These are phyloP conservation scores for Penicillium arizonense DNA, from an alignment of 495 filamentous ascomycete genomes.

Conservation along the genomic window DNA sequence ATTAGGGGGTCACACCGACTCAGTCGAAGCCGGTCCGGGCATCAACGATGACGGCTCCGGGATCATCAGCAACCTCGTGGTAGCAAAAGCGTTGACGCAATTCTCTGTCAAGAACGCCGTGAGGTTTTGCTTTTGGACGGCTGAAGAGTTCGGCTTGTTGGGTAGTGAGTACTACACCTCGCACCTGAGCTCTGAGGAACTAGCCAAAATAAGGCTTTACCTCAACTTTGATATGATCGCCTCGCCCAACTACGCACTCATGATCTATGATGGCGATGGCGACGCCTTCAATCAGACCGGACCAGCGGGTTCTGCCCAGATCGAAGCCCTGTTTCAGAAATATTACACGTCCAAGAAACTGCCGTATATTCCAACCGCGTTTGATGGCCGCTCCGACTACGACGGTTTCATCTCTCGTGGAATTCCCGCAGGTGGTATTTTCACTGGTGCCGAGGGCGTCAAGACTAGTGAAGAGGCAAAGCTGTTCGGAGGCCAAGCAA, in stretches of 20 bases:
- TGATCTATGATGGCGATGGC: constrained; percentile 73
- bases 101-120: constrained; percentile 65
- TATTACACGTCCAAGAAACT: constrained; percentile 51
- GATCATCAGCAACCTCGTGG: constrained; percentile 59
- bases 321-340: constrained; percentile 61
- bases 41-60: constrained; percentile 73
- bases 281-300: constrained; percentile 58
- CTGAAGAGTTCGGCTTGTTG: constrained; percentile 64
- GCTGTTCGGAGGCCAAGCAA: constrained; percentile 60
- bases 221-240: constrained; percentile 83
- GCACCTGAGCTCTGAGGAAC: constrained; percentile 42
- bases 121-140: constrained; percentile 69
- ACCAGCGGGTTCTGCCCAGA: constrained; percentile 60
- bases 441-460: constrained; percentile 65
- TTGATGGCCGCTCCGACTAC: constrained; percentile 68
- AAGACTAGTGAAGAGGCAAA: constrained; percentile 60
- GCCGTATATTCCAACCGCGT: constrained; percentile 49
- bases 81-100: constrained; percentile 57
- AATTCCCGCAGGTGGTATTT: constrained; percentile 64
- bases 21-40: constrained; percentile 59
- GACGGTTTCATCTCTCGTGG: constrained; percentile 62
- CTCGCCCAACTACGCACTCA: constrained; percentile 65
- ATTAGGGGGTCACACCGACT: constrained; percentile 68
- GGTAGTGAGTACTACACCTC: constrained; percentile 62
- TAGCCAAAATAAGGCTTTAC: constrained; percentile 60